These are phyloP conservation scores for Cercospora citrullina DNA, from an alignment of 2,329 filamentous ascomycete species.

Conservation along the genomic window DNA sequence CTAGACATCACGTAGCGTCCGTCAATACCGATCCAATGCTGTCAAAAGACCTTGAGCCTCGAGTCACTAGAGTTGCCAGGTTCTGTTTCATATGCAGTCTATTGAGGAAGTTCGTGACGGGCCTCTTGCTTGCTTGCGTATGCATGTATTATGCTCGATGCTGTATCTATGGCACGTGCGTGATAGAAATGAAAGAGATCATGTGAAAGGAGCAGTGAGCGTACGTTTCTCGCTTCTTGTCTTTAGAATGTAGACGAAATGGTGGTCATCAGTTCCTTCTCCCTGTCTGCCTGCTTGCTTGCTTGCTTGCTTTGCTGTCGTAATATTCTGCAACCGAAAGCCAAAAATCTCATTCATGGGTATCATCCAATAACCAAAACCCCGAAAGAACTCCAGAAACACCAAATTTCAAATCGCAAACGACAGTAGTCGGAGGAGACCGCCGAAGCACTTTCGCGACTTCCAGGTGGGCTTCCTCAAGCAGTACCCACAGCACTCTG, in stretches of 20 bases:
- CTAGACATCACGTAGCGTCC: neutral
- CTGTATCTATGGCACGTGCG: neutral
- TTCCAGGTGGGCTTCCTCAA: neutral
- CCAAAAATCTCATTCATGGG: neutral
- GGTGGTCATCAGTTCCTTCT: neutral
- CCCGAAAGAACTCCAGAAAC: neutral
- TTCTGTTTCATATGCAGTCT: neutral
- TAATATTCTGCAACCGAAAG: neutral
- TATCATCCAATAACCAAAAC: neutral
- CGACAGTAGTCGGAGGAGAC: neutral
- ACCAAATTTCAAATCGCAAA: neutral
- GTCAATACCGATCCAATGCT: neutral
- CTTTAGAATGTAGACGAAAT: neutral
- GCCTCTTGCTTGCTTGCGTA: neutral
- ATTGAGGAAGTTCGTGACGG: neutral
- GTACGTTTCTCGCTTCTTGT: neutral
- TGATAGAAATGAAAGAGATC: no score
- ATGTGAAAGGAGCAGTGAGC: no score
- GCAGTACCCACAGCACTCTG: conserved; percentile 22
- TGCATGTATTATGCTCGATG: neutral
- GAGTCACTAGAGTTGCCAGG: neutral
- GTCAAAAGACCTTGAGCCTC: neutral
- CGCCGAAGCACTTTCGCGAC: no score
- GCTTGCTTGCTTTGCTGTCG: neutral
- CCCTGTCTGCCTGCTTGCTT: no score